Base-by-base conservation (phyloP, 345 rosid species). In the Citrus cavaleriei region DNA sequence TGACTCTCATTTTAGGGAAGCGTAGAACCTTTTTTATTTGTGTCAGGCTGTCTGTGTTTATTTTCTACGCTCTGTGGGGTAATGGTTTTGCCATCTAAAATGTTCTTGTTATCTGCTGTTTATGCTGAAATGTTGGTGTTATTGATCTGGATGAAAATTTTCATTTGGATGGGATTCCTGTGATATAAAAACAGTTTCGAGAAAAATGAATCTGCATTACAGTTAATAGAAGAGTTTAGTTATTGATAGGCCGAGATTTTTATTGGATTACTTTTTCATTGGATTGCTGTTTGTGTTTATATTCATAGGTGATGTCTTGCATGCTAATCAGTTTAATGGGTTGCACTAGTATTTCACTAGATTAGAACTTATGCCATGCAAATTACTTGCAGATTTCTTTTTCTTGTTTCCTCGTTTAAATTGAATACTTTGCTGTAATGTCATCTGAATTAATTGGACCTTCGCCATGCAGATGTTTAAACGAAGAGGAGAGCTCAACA, bases 391-490 rank as follows among this genome's bases (percentile, higher is more conserved):
- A 62, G 3, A 7, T 35, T 25, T 77, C 0, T 0, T 14, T 69
- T 55, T 28, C 13, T 4, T 4, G 65, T 54, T 25, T 10, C 18
- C 27, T 62, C 0, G 6, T 60, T 18, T 9, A 63, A 16, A 62
- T 68, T 12, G 13, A 27, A 12, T 2, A 46, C 25, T 69, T 69
- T 81, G 27, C 27, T 72, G 5, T 65, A 2, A 8, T 72, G 30
- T 49, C 32, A 69, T 58, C 64, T 49, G 35, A 73, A 32, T 34
- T 77, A 76, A 80, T 37, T 72, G 24, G 63, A 71, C 35, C 19
- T 30, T 72, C 67, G 70, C 62, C 75, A n/a, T 82, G 87, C 89
- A 86, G 89, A 77, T 82, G 86, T 79, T 81, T 86, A 79, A 86
- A 42, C 55, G 70, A 73, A 64, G 8, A 49, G 62, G 66, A 61